These are phyloP conservation scores for Populus hybrid DNA, from an alignment of 441 rosid species.

Conservation along the genomic window DNA sequence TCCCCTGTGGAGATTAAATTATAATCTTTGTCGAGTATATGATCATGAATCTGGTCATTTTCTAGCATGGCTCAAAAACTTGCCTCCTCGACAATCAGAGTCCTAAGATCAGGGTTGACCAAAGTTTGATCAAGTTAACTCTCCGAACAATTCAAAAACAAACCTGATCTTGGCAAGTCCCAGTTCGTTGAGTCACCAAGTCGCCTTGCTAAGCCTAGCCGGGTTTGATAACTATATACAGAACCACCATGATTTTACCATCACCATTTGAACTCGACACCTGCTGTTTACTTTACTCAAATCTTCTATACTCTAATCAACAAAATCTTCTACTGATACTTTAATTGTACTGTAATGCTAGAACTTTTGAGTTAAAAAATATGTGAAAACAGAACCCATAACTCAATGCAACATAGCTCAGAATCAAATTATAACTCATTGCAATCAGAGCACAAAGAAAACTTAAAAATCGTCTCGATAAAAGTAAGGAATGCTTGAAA, in stretches of 20 bases:
- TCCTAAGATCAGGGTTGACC: too few relatives aligned
- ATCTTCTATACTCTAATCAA: background rate
- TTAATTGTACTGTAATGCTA: background rate
- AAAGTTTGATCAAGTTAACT: too few relatives aligned
- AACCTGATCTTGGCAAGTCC: too few relatives aligned
- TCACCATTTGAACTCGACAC: background rate
- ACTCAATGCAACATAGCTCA: background rate
- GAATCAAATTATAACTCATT: background rate
- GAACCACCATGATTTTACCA: background rate
- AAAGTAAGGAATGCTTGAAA: background rate
- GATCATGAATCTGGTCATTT: too few relatives aligned
- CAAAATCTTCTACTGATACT: background rate
- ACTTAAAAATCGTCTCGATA: background rate
- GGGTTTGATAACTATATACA: too few relatives aligned
- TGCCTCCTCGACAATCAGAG: too few relatives aligned
- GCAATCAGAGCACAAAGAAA: background rate
- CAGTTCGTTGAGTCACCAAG: too few relatives aligned
- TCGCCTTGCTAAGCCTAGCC: too few relatives aligned
- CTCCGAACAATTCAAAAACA: too few relatives aligned
- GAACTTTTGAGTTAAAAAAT: background rate
- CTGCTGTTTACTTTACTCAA: background rate
- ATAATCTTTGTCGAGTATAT: too few relatives aligned
- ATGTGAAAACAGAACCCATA: background rate
- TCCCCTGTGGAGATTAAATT: too few relatives aligned
- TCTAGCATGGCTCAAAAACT: too few relatives aligned